Percentiles rank a stretch among this genome's conserved stretches.
Conservation (phyloP, 495 filamentous ascomycete genomes). For the Neurospora africana region DNA sequence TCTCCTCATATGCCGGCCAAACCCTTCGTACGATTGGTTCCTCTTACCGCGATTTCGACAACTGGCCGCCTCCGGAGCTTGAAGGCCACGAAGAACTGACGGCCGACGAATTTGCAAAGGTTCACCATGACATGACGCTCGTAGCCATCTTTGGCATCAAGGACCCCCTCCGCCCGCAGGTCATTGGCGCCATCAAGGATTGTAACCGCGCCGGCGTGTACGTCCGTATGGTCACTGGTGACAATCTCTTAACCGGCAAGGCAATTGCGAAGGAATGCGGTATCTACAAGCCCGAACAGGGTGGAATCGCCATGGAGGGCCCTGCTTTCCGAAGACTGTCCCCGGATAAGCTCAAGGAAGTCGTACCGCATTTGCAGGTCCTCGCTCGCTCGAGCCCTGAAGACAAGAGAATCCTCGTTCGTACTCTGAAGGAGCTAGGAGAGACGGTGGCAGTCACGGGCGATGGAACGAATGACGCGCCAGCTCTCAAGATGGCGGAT, state of each 20-base stretch:
- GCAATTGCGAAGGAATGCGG: slow-evolving; percentile 80
- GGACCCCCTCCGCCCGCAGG: slow-evolving; percentile 76
- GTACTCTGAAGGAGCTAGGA: slow-evolving; percentile 60
- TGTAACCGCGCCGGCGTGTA: slow-evolving; percentile 70
- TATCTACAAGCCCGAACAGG: slow-evolving; percentile 63
- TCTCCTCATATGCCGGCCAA: slow-evolving; percentile 66
- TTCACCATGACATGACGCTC: slow-evolving; percentile 64
- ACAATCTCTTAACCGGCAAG: slow-evolving; percentile 70
- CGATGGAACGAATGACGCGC: slow-evolving; percentile 85
- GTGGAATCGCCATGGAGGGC: slow-evolving; percentile 75
- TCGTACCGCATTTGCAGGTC: slow-evolving; percentile 67
- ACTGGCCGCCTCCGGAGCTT: slow-evolving; percentile 73
- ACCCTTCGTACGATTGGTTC: slow-evolving; percentile 84
- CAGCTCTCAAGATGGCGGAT: slow-evolving; percentile 75
- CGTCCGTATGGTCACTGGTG: slow-evolving; percentile 86
- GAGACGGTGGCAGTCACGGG: slow-evolving; percentile 80
- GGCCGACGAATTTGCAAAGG: slow-evolving; percentile 58
- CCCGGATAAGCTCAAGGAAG: slow-evolving; percentile 54
- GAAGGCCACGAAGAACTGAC: slow-evolving; percentile 60
- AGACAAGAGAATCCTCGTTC: slow-evolving; percentile 73
- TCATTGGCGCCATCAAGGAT: slow-evolving; percentile 60
- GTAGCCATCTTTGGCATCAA: slow-evolving; percentile 80
- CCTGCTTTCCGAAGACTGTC: slow-evolving; percentile 69
- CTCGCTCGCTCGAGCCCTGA: slow-evolving; percentile 80
- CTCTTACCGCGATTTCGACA: slow-evolving; percentile 78